phyloP scores from a whole-genome alignment of 306 rosid genomes.

The Oxytropis ochrocephala region DNA sequence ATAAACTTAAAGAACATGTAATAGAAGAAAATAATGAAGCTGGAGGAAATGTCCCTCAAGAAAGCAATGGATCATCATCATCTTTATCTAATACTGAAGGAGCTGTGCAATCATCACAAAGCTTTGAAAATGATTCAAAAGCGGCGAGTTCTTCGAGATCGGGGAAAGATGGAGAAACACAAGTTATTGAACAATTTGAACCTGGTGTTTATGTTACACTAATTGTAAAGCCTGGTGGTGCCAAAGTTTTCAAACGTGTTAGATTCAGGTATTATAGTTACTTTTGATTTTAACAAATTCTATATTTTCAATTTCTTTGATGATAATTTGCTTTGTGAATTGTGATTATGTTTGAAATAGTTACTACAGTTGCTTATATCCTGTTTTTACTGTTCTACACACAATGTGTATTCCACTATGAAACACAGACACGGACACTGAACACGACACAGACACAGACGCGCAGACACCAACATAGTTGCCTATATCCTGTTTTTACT shows the following conservation, averaged over 20 bases:
- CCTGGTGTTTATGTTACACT: slow-evolving; percentile 83
- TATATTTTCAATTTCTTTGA: slow-evolving; percentile 6
- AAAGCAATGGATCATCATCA: slow-evolving; percentile 27
- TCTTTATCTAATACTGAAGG: slow-evolving; percentile 26
- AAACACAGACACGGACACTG: too few relatives aligned
- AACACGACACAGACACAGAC: too few relatives aligned
- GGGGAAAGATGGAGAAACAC: slow-evolving; percentile 34
- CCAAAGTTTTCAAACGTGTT: slow-evolving; percentile 54
- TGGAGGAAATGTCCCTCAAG: slow-evolving; percentile 29
- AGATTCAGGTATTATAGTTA: slow-evolving; percentile 74
- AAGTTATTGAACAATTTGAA: slow-evolving; percentile 75
- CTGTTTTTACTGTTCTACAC: too few relatives aligned
- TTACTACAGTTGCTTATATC: background rate
- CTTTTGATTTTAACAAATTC: background rate
- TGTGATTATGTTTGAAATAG: background rate
- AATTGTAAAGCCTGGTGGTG: slow-evolving; percentile 37
- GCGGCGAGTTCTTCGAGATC: slow-evolving; percentile 27
- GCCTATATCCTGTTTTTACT: too few relatives aligned
- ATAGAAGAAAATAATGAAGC: slow-evolving; percentile 19
- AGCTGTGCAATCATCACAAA: slow-evolving; percentile 24
- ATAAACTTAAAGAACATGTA: slow-evolving; percentile 15
- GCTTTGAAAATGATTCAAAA: slow-evolving; percentile 35
- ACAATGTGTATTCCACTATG: too few relatives aligned
- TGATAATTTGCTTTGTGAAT: background rate
- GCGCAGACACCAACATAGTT: too few relatives aligned